Evolutionary conservation across 2,329 filamentous ascomycete species (phyloP), one percentile per base, ranked within the genome.

Genomic region (Trichoderma sp.): DNA sequence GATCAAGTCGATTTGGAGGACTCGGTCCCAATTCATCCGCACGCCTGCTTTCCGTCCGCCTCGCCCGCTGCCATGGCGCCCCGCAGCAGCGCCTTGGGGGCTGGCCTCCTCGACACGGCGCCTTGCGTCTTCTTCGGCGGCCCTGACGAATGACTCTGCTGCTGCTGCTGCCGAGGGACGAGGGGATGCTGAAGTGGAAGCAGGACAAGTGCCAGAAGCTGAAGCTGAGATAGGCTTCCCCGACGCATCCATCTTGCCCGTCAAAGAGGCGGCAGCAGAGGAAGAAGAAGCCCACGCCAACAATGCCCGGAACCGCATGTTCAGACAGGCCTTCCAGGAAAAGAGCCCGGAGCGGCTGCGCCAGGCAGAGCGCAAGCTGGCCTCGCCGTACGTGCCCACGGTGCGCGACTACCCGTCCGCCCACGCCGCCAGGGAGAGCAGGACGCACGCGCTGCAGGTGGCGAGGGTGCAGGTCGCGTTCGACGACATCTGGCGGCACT

Each of bases 1-100:
- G 76, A 77, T 79, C 77, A 77, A 75, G 69, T 74, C 76, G 72
- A 67, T 75, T 74, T 79, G 78, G 78, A 78, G 79, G 75, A 75
- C 74, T 72, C 74, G 75, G 73, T 72, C 73, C 69, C 76, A 72
- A 69, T 72, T 70, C 70, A 71, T 70, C 68, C 71, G 71, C 69
- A 67, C 71, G 63, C 60, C 69, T 67, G 69, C 69, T 63, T 65
- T 60, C 64, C 65, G 66, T 63, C 69, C 66, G 39, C 67, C 67
- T 69, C 64, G 50, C 66, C 65, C 67, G 54, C 68, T 64, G 65
- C 58, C 30, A 68, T 60, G 65, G 65, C 65, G 62, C 55, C n/a
- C 48, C 39, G 48, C 48, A 19, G 48, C 45, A 17, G 50, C 48
- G 50, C 48, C 21, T 21, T 41, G 28, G 24, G 17, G 28, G 21